These are phyloP conservation scores for Hymenotorrendiella dingleyae DNA, from an alignment of 2,329 filamentous ascomycete species.

Conservation along the genomic window DNA sequence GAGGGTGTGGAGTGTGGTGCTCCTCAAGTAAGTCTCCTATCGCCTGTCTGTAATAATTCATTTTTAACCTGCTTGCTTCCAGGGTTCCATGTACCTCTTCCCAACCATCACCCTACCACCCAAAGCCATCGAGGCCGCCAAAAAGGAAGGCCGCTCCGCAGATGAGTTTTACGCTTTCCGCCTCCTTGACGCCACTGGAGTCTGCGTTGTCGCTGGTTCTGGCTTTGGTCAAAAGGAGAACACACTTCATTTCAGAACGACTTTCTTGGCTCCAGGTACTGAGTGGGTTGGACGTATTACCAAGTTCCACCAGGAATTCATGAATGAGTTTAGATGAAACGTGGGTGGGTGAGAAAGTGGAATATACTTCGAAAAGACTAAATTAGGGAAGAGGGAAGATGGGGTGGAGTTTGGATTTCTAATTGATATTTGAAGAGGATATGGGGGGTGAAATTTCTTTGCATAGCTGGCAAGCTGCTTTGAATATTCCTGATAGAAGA, in stretches of 20 bases:
- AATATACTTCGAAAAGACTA: too few relatives aligned
- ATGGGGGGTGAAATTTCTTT: too few relatives aligned
- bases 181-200: constrained; percentile 86
- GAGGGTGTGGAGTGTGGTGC: constrained; percentile 87
- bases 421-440: too few relatives aligned
- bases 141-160: constrained; percentile 63
- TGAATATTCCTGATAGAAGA: too few relatives aligned
- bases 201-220: constrained; percentile 87
- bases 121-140: constrained; percentile 72
- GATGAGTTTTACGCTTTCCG: constrained; percentile 95
- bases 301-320: constrained; percentile 87
- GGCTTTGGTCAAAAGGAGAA: constrained; percentile 93
- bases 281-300: constrained; percentile 86
- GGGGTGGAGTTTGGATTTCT: constrained; percentile 4
- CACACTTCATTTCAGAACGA: constrained; percentile 91
- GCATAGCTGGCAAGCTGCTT: too few relatives aligned
- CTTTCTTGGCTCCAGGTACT: constrained; percentile 91
- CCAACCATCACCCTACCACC: constrained; percentile 77
- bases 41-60: too few relatives aligned
- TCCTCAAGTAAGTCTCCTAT: constrained; percentile 57
- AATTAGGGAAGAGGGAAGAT: too few relatives aligned
- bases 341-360: not conserved
- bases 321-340: constrained; percentile 64
- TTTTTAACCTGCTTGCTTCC: too few relatives aligned
- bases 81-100: constrained; percentile 99